phyloP scores from a whole-genome alignment of 2,329 filamentous ascomycete genomes.

The Epichloe brachyelytri region DNA sequence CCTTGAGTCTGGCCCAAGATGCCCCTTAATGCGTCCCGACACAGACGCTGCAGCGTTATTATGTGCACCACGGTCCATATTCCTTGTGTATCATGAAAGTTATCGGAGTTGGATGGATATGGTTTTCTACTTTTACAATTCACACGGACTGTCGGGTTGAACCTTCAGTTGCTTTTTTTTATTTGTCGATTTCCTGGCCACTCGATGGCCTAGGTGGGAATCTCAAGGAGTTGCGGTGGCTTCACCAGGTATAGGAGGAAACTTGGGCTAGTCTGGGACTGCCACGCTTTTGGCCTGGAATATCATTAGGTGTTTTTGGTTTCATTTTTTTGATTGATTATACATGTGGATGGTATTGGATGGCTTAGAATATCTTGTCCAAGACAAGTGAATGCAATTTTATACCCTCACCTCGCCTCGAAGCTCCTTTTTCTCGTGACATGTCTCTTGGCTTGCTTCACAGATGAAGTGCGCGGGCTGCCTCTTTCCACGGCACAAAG shows the following conservation, averaged over 20 bases:
- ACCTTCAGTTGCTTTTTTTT: background rate
- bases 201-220: background rate
- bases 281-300: background rate
- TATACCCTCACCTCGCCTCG: background rate
- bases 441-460: background rate
- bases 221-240: constrained; percentile 3
- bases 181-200: background rate
- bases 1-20: background rate
- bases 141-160: background rate
- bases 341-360: background rate
- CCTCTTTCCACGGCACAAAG: background rate
- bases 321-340: background rate
- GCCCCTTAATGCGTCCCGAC: constrained; percentile 4
- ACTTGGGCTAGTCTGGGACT: constrained; percentile 2
- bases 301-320: constrained; percentile 3
- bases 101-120: background rate
- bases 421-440: background rate
- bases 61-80: background rate
- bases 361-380: background rate
- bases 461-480: background rate
- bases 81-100: background rate
- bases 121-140: background rate
- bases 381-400: background rate
- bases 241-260: background rate
- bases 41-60: constrained; percentile 4